Evolutionary conservation across 306 rosid genomes (phyloP), one percentile per base, ranked within the genome.

Genomic region (Delonix regia): DNA sequence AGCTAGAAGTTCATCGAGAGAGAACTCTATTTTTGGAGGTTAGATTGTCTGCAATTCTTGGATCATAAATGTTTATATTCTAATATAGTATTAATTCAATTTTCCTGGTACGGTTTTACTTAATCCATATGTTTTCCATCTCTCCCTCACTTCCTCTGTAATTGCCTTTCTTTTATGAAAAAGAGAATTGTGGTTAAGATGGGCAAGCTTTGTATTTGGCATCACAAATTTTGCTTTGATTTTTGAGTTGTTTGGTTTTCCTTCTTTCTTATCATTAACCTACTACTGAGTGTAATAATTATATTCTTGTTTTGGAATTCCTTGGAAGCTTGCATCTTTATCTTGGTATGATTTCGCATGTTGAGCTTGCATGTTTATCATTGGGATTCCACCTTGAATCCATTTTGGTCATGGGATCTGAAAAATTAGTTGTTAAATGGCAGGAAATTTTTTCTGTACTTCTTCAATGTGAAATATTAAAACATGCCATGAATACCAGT

Each of bases 21-120:
- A 93, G 83, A 75, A 33, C 16, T 89, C 99, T 78, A 90, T 89
- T 57, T 90, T 90, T 83, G 91, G 91, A 91, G 99, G 99, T 96
- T 68, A 84, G 98, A 71, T 75, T 83, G 74, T 78, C 63, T 86
- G 67, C 52, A 67, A 57, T 70, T 69, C 80, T 76, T 69, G 56
- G 69, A 55, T 64, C 56, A 14, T 34, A 38, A 63, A 16, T 73
- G 48, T 83, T 71, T 57, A 36, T 64, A 7, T 64, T 71, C 18
- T 55, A n/a, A 62, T 51, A 67, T 63, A 12, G 28, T 39, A 67
- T 38, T 70, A 21, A 74, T 69, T 45, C 25, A 41, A 48, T 13
- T 47, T 57, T 36, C 16, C 6, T 53, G 28, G 36, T 16, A 55
- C 34, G 73, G 41, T n/a, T 24, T 71, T 52, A 45, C 60, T 51